A percentile compares a stretch with the other conserved stretches of the same genome.
phyloP scores from a whole-genome alignment of 2,329 filamentous ascomycete genomes.

The Sporothrix humicola region DNA sequence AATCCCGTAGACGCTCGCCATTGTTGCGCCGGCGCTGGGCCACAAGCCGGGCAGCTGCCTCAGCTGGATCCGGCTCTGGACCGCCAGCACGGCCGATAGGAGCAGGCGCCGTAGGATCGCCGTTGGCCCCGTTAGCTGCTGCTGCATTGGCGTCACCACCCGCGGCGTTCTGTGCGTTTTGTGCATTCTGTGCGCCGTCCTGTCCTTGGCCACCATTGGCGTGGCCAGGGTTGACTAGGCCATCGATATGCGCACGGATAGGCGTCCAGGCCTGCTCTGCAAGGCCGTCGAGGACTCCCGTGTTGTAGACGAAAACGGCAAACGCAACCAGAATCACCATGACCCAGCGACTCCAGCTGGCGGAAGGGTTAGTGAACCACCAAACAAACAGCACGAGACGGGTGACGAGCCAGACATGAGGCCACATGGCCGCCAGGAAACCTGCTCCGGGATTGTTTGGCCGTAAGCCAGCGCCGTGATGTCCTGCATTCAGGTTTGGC shows the following conservation, averaged over 20 bases:
- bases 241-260: conserved; percentile 63
- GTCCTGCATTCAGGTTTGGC: background rate
- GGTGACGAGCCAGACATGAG: conserved; percentile 66
- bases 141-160: background rate
- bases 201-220: conserved; percentile 15
- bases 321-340: conserved; percentile 60
- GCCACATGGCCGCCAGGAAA: conserved; percentile 56
- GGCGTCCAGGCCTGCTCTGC: conserved; percentile 62
- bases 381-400: conserved; percentile 66
- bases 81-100: conserved; percentile 27
- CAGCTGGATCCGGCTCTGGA: conserved; percentile 52
- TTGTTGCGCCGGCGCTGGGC: conserved; percentile 54
- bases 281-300: conserved; percentile 62
- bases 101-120: conserved; percentile 38
- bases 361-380: conserved; percentile 65
- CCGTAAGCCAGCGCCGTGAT: conserved; percentile 39
- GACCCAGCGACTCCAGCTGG: conserved; percentile 65
- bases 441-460: conserved; percentile 50
- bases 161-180: background rate
- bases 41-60: conserved; percentile 61
- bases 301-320: conserved; percentile 64
- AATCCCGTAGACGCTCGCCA: conserved; percentile 56
- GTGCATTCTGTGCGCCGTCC: background rate
- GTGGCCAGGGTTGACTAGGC: conserved; percentile 59
- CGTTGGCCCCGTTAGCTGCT: conserved; percentile 30